Base-by-base conservation (phyloP, 371 early-diverging fungal genomes). In the Actinomucor elegans region DNA sequence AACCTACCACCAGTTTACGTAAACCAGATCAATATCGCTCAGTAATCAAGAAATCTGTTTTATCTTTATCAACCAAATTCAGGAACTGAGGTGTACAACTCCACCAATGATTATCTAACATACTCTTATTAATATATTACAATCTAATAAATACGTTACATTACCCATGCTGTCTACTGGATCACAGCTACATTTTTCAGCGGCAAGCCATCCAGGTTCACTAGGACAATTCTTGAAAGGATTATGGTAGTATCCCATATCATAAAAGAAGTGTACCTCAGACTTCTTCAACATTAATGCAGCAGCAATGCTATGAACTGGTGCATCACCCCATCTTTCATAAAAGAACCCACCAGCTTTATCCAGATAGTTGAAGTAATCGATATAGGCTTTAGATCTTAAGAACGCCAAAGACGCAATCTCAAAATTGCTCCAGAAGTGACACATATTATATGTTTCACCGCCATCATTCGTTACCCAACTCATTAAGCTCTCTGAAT, bases 371-470 rank as follows among this genome's bases (percentile, higher is more conserved):
- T 64, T 63, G 18, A 78, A 69, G 33, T 80, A 87, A 32, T 93
- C 80, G 56, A 98, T 93, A 62, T 82, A 94, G 15, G 72, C 77
- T 18, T 77, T 63, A 11, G 81, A 73, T 55, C 94, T 79, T 63
- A 89, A 89, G 69, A 94, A 89, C 12, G 86, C 79, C 59, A 97
- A 76, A 52, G 81, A 81, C 12, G 80, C 98, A 42, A 98, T 93
- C 69, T 97, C 98, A 78, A 98, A 97, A 59, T 97, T 98, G 40
- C 93, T 90, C 97, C 98, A 96, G 58, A 96, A 98, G 59, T 97
- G 97, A 65, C 96, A 94, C 26, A 84, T 67, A 45, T 87, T 89
- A 65, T 88, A 89, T 8, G 60, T 66, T 15, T 75, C 48, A 9
- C 75, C 75, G 18, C 56, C 59, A 42, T 75, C 61, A 51, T 69